Base-by-base conservation (phyloP, 192 early-diverging fungal genomes). In the Coemansia sp. region DNA sequence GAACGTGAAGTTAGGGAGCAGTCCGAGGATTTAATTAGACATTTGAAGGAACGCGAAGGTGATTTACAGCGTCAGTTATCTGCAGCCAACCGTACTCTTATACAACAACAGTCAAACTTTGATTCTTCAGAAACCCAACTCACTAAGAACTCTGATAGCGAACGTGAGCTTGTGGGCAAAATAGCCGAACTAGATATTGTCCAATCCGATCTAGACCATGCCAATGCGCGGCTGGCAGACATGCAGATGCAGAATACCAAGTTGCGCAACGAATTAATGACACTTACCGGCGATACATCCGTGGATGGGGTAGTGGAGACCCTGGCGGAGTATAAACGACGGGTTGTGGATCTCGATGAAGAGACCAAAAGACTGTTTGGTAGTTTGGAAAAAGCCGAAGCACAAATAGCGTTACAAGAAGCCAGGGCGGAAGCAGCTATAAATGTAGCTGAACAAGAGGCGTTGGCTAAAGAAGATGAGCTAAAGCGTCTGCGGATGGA, bases 171-270 rank as follows among this genome's bases (percentile, higher is more conserved):
- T 49, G 88, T 90, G 3, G 87, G 79, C 10, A 90, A 91, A 63
- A 78, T 94, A 29, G 93, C 91, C 6, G 95, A 96, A 63, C 75
- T 94, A n/a, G 94, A 97, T 66, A 94, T 97, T 52, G 75, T 94
- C 5, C 84, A 89, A 48, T 81, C 89, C 50, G 95, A 97, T 63
- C 77, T 95, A 42, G 94, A 97, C 58, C 87, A 89, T 25, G 88
- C 91, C 17, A 91, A 91, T 51, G 82, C 82, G 36, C 90, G 86
- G 56, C 77, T 90, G 7, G 84, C 85, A 5, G 84, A 88, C 36
- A 68, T 91, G 54, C 86, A 90, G 68, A 72, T 88, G 12, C 87
- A 93, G 54, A 93, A 92, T 64, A 88, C 84, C 40, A 63, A 63
- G 33, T 64, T 87, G 50, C 84, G 83, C 18, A 66, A 61, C 38